A percentile compares a stretch with the other conserved stretches of the same genome.
Conservation (phyloP, 2,329 filamentous ascomycete species). For the Massarina eburnea region DNA sequence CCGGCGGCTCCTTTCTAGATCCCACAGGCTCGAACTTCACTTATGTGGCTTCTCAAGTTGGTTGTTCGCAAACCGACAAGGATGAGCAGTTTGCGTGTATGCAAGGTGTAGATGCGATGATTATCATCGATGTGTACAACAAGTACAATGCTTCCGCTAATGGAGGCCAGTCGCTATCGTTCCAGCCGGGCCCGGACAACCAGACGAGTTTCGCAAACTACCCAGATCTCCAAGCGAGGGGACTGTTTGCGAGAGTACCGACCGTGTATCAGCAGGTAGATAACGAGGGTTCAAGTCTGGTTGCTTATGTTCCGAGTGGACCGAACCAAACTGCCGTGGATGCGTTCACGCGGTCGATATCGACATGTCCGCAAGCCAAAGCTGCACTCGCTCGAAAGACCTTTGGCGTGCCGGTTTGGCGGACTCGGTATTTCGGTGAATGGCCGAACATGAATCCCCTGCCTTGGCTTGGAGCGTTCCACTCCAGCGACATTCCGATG, state of each 20-base stretch:
- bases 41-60: conserved; percentile 23
- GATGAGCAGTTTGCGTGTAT: conserved; percentile 40
- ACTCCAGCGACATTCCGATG: conserved; percentile 26
- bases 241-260: conserved; percentile 19
- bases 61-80: conserved; percentile 13
- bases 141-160: conserved; percentile 27
- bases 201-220: conserved; percentile 26
- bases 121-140: conserved; percentile 35
- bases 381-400: conserved; percentile 19
- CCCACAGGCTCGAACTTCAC: conserved; percentile 21
- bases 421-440: conserved; percentile 20
- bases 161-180: conserved; percentile 21
- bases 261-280: conserved; percentile 17
- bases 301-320: conserved; percentile 11
- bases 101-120: conserved; percentile 28
- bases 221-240: conserved; percentile 19
- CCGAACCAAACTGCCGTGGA: conserved; percentile 22
- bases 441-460: conserved; percentile 22
- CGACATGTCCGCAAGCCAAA: conserved; percentile 16
- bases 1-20: conserved; percentile 12
- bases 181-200: conserved; percentile 25
- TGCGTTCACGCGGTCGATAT: conserved; percentile 17
- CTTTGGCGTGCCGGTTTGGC: conserved; percentile 18
- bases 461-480: conserved; percentile 25
- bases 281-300: conserved; percentile 18